Evolutionary conservation across 805 yeast genomes (phyloP).

Genomic region (Clavispora vitiphila): DNA sequence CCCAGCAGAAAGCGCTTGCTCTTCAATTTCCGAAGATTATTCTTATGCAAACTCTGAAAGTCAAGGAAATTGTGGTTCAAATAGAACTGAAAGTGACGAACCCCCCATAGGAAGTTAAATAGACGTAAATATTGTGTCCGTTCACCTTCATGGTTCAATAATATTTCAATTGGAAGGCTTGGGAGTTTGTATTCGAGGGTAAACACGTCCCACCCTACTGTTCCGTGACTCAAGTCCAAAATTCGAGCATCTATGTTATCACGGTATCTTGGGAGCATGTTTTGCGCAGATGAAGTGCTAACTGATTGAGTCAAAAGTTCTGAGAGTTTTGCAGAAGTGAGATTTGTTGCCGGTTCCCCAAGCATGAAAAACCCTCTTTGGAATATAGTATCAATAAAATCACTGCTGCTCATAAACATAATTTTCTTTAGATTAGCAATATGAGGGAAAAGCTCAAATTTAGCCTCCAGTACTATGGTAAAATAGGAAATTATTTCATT

Average conservation of each 20-base stretch:
- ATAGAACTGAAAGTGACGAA: constrained; percentile 56
- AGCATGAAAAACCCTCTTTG: constrained; percentile 49
- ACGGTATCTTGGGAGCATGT: constrained; percentile 30
- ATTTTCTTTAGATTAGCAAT: constrained; percentile 60
- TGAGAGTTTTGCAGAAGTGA: constrained; percentile 64
- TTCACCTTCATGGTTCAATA: constrained; percentile 34
- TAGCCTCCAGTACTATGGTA: constrained; percentile 42
- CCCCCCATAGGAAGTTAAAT: constrained; percentile 81
- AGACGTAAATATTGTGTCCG: constrained; percentile 55
- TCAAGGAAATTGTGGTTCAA: constrained; percentile 34
- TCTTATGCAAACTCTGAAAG: constrained; percentile 21
- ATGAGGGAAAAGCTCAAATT: constrained; percentile 48
- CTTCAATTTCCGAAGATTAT: constrained; percentile 19
- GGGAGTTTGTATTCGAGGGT: constrained; percentile 71
- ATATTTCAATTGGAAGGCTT: constrained; percentile 46
- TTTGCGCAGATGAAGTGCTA: constrained; percentile 44
- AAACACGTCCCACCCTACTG: constrained; percentile 88
- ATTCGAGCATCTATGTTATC: constrained; percentile 76
- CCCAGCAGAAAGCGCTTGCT: background rate
- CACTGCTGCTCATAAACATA: constrained; percentile 72
- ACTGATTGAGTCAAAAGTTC: constrained; percentile 63
- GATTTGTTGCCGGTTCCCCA: constrained; percentile 54
- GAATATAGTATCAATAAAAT: constrained; percentile 67
- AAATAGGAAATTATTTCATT: constrained; percentile 50
- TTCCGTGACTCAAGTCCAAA: constrained; percentile 64